phyloP scores from a whole-genome alignment of 257 asterid genomes.

The Solanum sitiens region DNA sequence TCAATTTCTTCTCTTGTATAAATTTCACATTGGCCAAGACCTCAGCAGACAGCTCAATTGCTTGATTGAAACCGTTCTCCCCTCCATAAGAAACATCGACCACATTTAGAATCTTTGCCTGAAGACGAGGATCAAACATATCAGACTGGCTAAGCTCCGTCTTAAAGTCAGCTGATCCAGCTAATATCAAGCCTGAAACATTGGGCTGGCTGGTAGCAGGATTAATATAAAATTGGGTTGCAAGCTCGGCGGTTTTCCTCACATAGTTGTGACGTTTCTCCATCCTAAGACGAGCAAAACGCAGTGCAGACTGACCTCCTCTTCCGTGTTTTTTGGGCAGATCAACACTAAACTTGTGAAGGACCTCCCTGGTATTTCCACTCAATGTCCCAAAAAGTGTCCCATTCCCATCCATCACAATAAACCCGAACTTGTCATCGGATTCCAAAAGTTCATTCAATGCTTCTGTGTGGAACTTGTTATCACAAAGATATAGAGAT shows the following conservation, averaged over 20 bases:
- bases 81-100: slow-evolving; percentile 39
- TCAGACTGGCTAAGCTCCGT: slow-evolving; percentile 26
- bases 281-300: slow-evolving; percentile 38
- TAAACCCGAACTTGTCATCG: slow-evolving; percentile 25
- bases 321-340: slow-evolving; percentile 38
- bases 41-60: slow-evolving; percentile 31
- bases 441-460: slow-evolving; percentile 24
- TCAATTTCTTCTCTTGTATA: slow-evolving; percentile 30
- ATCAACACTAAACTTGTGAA: slow-evolving; percentile 30
- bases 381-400: slow-evolving; percentile 33
- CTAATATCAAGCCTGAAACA: slow-evolving; percentile 26
- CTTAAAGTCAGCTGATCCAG: slow-evolving; percentile 40
- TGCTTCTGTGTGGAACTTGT: slow-evolving; percentile 28
- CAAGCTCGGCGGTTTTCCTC: slow-evolving; percentile 26
- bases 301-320: slow-evolving; percentile 36
- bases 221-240: slow-evolving; percentile 27
- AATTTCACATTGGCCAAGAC: slow-evolving; percentile 29
- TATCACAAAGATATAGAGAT: slow-evolving; percentile 27
- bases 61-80: slow-evolving; percentile 30
- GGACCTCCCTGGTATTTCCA: slow-evolving; percentile 32
- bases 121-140: slow-evolving; percentile 33
- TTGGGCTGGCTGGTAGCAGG: slow-evolving; percentile 27
- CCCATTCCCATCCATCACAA: slow-evolving; percentile 37
- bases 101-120: slow-evolving; percentile 23
- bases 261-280: slow-evolving; percentile 37